Conservation (phyloP, 441 rosid species). For the Gossypium laxum region DNA sequence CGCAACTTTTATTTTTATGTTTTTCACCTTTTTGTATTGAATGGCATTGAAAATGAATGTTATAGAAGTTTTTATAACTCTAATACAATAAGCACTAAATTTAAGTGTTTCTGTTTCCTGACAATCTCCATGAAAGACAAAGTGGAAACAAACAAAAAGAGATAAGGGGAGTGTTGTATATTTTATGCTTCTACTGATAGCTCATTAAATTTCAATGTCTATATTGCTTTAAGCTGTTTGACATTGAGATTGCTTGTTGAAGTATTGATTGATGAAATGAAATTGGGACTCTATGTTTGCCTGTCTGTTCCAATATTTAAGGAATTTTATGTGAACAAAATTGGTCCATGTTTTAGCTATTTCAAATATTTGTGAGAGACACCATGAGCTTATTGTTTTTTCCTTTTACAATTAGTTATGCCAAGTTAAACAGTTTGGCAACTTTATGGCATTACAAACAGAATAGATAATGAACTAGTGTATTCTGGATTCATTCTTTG, state of each 20-base stretch:
- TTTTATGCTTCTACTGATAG: background rate
- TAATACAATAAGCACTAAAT: background rate
- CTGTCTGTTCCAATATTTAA: background rate
- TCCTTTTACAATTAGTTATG: background rate
- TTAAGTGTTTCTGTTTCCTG: background rate
- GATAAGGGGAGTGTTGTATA: background rate
- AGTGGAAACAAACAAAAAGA: background rate
- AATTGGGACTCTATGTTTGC: background rate
- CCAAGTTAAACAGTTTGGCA: background rate
- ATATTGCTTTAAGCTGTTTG: background rate
- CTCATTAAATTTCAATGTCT: background rate
- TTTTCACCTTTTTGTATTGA: background rate
- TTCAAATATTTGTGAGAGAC: background rate
- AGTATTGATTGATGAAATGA: background rate
- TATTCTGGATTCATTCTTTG: background rate
- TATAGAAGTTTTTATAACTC: background rate
- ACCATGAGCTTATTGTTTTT: background rate
- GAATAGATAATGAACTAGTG: background rate
- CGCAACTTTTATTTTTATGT: background rate
- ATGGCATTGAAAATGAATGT: background rate
- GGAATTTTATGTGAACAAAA: background rate
- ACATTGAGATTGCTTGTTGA: slow-evolving; percentile 1
- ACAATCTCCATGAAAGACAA: background rate
- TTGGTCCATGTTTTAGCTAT: background rate
- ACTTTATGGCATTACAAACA: background rate